Base-by-base conservation (phyloP, 192 early-diverging fungal species). In the Backusella tuberculispora region DNA sequence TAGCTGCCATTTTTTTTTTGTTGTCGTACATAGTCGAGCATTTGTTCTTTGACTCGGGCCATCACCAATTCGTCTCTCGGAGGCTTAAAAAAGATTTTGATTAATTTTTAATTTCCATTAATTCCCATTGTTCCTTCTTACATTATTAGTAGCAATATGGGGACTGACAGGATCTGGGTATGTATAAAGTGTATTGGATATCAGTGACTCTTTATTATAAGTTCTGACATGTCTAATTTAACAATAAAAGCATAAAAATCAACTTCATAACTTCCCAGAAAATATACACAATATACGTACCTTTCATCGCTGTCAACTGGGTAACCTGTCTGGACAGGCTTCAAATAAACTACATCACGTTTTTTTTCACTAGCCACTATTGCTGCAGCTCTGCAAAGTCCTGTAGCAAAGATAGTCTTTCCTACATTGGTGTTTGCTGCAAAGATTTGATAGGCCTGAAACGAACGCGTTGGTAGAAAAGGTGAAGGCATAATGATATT, bases 271-370 rank as follows among this genome's bases (percentile, higher is more conserved):
- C 7, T 40, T 17, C 4, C 13, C 13, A 12, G 34, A 19, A 42
- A 19, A 43, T 24, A 43, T 43, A 4, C 42, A 43, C 6, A 43
- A 21, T 19, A 53, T 10, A 24, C 12, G 15, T 74, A 88, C 85
- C 88, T 85, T 46, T 88, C 87, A 82, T 95, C 94, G 45, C 87
- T 88, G 80, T 94, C 93, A 6, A 78, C 80, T 8, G 94, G 93
- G 80, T 86, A 95, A 0, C 93, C 94, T 10, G 94, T 95, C 81
- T 95, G 94, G 4, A 95, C 87, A 0, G 94, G 94, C 64, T 95
- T 95, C 34, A 94, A 42, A 76, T 94, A 94, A 69, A 87, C 85
- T 10, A 91, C 87, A 60, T 84, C 84, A 5, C 78, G 74, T 26
- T 71, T 69, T 38, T 79, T 83, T 19, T 80, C 78, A 4, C 80